Evolutionary conservation across 441 rosid genomes (phyloP), one percentile per base, ranked within the genome.

Genomic region (Erodium trifolium): DNA sequence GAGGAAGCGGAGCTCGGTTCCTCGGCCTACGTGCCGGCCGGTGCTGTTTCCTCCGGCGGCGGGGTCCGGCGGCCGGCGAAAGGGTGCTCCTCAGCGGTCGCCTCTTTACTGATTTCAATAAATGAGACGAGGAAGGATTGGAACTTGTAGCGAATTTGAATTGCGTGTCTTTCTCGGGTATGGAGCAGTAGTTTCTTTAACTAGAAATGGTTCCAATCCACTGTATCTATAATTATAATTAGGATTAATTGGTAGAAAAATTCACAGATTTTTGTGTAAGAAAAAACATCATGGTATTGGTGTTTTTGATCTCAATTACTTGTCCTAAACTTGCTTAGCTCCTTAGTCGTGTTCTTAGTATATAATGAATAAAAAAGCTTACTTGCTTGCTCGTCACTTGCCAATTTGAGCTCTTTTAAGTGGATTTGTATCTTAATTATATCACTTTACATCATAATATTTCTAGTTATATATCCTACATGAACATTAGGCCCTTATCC

Each of bases 81-180:
- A 78, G 74, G 72, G 78, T 66, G 74, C 67, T 63, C 81, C 77
- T 66, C 75, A 67, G 0, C 75, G 78, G 67, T 68, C 76, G 17
- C 78, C 78, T 72, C 72, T 78, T 67, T 19, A 72, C 65, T 76
- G 73, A 76, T 23, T 49, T 14, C 10, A 49, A 49, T 47, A 11
- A 49, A 49, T 3, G 5, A 3, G 2, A 49, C 5, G 2, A 49
- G 1, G 4, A 49, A 49, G 4, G 2, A 13, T 49, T 49, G 49
- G 49, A 43, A 43, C 49, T 43, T 43, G 49, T 43, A 43, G 12
- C 49, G 0, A 43, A 43, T 43, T 8, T 43, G 12, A 43, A 43
- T 43, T 43, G 3, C 2, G 12, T 43, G 49, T 41, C 12, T 43
- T 43, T 43, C 49, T 43, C 8, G 49, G 49, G 49, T 8, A 43